Conservation (phyloP, 2,329 filamentous ascomycete species). For the Phaeomoniella chlamydospora region DNA sequence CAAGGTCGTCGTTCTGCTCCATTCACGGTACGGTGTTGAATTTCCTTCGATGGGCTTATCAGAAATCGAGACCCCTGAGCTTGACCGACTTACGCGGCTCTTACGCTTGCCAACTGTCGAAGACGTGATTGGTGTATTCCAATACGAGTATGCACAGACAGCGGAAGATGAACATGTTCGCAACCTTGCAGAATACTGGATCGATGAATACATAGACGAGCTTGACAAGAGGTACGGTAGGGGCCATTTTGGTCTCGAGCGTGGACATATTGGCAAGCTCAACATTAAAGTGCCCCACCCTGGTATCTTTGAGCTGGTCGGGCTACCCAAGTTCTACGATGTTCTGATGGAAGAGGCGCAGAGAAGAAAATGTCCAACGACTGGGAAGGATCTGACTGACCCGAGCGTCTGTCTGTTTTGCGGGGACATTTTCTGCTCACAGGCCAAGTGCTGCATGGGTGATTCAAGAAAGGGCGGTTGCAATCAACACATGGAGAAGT, state of each 20-base stretch:
- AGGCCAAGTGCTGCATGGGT: conserved; percentile 73
- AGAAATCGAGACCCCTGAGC: conserved; percentile 55
- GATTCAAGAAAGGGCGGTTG: conserved; percentile 65
- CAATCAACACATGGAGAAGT: conserved; percentile 81
- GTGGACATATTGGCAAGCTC: not conserved
- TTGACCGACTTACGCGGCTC: conserved; percentile 63
- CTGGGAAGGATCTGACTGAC: conserved; percentile 80
- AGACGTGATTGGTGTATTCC: conserved; percentile 54
- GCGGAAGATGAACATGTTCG: not conserved
- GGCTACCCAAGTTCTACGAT: conserved; percentile 83
- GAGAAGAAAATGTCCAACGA: conserved; percentile 68
- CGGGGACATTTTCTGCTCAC: conserved; percentile 90
- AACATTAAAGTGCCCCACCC: conserved; percentile 56
- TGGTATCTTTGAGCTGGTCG: conserved; percentile 84
- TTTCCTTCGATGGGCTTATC: conserved; percentile 57
- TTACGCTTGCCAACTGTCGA: conserved; percentile 66
- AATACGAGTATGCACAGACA: conserved; percentile 10
- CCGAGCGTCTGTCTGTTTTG: conserved; percentile 89
- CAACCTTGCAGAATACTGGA: not conserved
- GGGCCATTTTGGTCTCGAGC: not conserved
- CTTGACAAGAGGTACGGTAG: not conserved
- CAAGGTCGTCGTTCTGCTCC: conserved; percentile 68
- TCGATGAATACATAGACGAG: not conserved
- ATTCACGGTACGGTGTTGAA: conserved; percentile 78
- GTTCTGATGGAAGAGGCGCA: conserved; percentile 85